Percentiles rank a stretch among this genome's conserved stretches.
Conservation (phyloP, 192 early-diverging fungal species). For the Entomortierella beljakovae region DNA sequence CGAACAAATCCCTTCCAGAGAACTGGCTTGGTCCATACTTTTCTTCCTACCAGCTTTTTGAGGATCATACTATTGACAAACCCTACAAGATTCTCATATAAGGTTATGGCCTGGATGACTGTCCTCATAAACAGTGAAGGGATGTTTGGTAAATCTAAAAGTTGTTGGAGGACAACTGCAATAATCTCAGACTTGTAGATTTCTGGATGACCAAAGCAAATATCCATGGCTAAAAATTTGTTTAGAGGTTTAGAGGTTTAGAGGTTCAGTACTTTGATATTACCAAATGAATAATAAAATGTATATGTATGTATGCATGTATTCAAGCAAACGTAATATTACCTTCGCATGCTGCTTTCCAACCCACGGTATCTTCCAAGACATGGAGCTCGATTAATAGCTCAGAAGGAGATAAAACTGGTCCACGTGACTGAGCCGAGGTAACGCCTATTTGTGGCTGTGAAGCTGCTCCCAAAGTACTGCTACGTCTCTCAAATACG, state of each 20-base stretch:
- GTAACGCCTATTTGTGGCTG: background rate
- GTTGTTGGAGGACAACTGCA: slow-evolving; percentile 73
- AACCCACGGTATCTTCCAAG: slow-evolving; percentile 74
- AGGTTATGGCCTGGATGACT: slow-evolving; percentile 74
- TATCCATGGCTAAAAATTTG: slow-evolving; percentile 79
- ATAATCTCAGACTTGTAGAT: slow-evolving; percentile 78
- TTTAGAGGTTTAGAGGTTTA: no score
- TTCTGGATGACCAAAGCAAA: slow-evolving; percentile 76
- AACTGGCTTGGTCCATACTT: slow-evolving; percentile 73
- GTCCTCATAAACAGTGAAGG: slow-evolving; percentile 84
- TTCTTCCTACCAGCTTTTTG: slow-evolving; percentile 69
- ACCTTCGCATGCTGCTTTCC: slow-evolving; percentile 78
- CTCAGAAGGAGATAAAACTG: slow-evolving; percentile 69
- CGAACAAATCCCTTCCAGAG: slow-evolving; percentile 85
- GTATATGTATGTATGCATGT: background rate
- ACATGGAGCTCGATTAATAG: slow-evolving; percentile 76
- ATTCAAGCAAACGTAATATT: slow-evolving; percentile 2
- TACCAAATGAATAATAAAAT: background rate
- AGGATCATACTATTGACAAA: slow-evolving; percentile 70
- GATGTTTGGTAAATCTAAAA: slow-evolving; percentile 73
- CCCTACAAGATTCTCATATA: slow-evolving; percentile 68
- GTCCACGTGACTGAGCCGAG: slow-evolving; percentile 26
- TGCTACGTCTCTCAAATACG: background rate
- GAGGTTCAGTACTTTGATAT: no score
- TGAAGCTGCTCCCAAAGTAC: background rate